Base-by-base conservation (phyloP, 371 early-diverging fungal genomes). In the Lichtheimia ornata region DNA sequence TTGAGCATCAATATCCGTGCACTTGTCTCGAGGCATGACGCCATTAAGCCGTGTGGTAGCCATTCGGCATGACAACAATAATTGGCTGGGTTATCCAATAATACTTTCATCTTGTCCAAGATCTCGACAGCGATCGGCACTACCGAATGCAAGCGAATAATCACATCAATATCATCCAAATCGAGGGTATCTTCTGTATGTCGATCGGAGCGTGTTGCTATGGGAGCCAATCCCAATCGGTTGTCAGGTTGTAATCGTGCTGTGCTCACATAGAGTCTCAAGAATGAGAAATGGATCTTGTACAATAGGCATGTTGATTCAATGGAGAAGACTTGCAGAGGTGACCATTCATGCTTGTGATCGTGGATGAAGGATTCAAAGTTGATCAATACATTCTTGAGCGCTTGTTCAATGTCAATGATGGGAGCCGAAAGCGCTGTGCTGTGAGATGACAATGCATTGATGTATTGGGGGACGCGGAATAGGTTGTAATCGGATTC, bases 361-460 rank as follows among this genome's bases (percentile, higher is more conserved):
- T 69, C 60, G 42, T 76, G 71, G 61, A 83, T 83, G 58, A 79
- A 81, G 22, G 55, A 62, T 50, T 69, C 58, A 61, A 79, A 79
- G 28, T 59, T 17, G 7, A 58, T 14, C 40, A 74, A 44, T n/a
- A 57, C 55, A 4, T 50, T 43, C 17, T 56, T 53, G 17, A 66
- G 44, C 3, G 60, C 64, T 11, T 52, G 20, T 30, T 60, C 61
- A 4, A 53, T 49, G 20, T 61, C 57, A 12, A 53, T 49, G 9
- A 28, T 44, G 20, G 22, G 20, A 42, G 6, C 35, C n/a, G 47
- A 52, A 3, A 17, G 17, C 11, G 41, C 56, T 49, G 50, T 41
- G 22, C 53, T 53, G n/a, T 12, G 27, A 35, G 53, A 45, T 52
- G 43, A 15, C 13, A 24, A 14, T 27, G 53, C 14, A 18, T 30